Evolutionary conservation across 345 rosid genomes (phyloP), one percentile per base, ranked within the genome.

Genomic region (Gossypium bickii): DNA sequence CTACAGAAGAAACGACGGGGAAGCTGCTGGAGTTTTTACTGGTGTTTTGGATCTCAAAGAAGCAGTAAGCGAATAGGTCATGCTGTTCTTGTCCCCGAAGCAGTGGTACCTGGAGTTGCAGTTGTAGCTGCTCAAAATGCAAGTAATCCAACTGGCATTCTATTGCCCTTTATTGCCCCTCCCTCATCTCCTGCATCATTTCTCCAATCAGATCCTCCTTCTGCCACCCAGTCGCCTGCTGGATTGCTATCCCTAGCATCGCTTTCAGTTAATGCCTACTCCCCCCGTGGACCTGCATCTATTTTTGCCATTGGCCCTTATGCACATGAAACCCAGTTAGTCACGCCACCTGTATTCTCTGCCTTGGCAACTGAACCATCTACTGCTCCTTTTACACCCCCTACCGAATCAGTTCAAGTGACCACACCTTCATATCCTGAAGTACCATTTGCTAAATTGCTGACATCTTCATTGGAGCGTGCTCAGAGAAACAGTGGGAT

Each of bases 341-440:
- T 94, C 15, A 90, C 98, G 25, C 98, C 98, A 43, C 98, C 98
- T 10, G 93, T 82, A 3, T 92, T 94, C 80, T 94, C 97, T 34
- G 97, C 98, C 13, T 86, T 92, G 78, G 80, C 92, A 63, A 94
- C 97, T 12, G 93, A 92, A 70, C 97, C 98, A 66, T 90, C 97
- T 9, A 94, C 97, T 22, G 97, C 97, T 51, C 88, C 97, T 17
- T 88, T 87, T 79, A 94, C 97, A 25, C 98, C 97, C 1, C 97
- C 94, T 17, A 90, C 98, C 0, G 97, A 90, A 76, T 88, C 97
- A 4, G 88, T 91, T 76, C 95, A 89, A 44, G 62, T 77, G 71
- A 89, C 95, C 24, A 92, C 95, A 15, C 97, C 98, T 71, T 91
- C 97, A 9, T 94, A 97, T 55, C 97, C 98, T 17, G 97, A 94